phyloP scores from a whole-genome alignment of 306 rosid genomes.

The Lathyrus tuberosus region DNA sequence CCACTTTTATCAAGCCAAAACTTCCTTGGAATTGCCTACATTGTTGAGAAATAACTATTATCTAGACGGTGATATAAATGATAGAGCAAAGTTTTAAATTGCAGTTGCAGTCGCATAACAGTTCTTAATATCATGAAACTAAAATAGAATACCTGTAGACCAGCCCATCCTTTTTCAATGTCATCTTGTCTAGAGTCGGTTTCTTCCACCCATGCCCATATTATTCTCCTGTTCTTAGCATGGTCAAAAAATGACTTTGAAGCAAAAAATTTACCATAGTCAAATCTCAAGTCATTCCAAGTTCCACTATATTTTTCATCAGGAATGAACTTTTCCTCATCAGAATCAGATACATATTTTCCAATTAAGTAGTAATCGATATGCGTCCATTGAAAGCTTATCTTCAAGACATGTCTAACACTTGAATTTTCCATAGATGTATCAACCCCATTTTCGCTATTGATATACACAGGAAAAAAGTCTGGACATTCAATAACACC shows the following conservation, averaged over 20 bases:
- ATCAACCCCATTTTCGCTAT: constrained; percentile 48
- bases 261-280: constrained; percentile 59
- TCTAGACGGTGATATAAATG: neutral
- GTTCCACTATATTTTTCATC: constrained; percentile 42
- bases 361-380: constrained; percentile 54
- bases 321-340: constrained; percentile 41
- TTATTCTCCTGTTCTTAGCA: constrained; percentile 49
- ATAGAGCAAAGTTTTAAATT: neutral
- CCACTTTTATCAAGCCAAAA: constrained; percentile 53
- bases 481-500: constrained; percentile 66
- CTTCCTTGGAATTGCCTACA: constrained; percentile 61
- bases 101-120: neutral
- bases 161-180: constrained; percentile 67
- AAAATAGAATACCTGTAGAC: constrained; percentile 58
- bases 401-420: constrained; percentile 53
- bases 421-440: constrained; percentile 17
- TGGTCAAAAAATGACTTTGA: constrained; percentile 40
- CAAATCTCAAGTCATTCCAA: constrained; percentile 42
- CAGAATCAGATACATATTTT: constrained; percentile 39
- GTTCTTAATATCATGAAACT: neutral
- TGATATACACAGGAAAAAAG: constrained; percentile 52
- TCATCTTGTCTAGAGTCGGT: constrained; percentile 45
- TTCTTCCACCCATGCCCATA: constrained; percentile 49
- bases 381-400: constrained; percentile 26
- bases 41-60: neutral